phyloP scores from a whole-genome alignment of 305 asterid genomes.

The Solanum hybrid region DNA sequence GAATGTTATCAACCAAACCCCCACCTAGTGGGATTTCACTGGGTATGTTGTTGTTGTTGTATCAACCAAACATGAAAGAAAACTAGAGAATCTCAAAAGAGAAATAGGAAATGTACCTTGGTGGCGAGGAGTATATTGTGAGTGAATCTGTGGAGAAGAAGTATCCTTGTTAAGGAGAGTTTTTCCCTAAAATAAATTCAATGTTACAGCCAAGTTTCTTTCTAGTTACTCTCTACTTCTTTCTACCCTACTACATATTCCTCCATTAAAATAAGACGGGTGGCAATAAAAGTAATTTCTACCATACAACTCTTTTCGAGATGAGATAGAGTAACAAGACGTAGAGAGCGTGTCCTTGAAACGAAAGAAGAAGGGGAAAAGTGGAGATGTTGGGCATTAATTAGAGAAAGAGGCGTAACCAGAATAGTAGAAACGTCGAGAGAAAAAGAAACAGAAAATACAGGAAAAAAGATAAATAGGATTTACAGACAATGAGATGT shows the following conservation, averaged over 20 bases:
- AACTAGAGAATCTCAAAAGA: background rate
- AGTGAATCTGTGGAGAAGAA: background rate
- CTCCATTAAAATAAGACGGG: background rate
- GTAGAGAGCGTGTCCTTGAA: background rate
- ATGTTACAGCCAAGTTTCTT: background rate
- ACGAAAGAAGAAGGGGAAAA: background rate
- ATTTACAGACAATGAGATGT: background rate
- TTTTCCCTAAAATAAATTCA: background rate
- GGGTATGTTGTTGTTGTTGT: too few relatives aligned
- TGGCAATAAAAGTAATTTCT: background rate
- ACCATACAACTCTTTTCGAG: background rate
- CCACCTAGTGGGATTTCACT: too few relatives aligned
- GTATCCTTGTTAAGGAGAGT: slow-evolving; percentile 1
- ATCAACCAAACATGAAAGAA: background rate
- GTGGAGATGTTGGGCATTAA: background rate
- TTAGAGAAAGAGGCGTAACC: background rate
- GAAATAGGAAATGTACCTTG: background rate
- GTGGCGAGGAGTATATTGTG: background rate
- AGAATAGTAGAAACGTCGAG: background rate
- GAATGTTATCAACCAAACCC: background rate
- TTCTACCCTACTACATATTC: background rate
- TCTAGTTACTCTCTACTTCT: background rate
- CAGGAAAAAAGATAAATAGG: background rate
- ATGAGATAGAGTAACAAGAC: background rate
- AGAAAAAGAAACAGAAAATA: background rate